phyloP scores from a whole-genome alignment of 345 rosid species.

The Rhodamnia argentea region DNA sequence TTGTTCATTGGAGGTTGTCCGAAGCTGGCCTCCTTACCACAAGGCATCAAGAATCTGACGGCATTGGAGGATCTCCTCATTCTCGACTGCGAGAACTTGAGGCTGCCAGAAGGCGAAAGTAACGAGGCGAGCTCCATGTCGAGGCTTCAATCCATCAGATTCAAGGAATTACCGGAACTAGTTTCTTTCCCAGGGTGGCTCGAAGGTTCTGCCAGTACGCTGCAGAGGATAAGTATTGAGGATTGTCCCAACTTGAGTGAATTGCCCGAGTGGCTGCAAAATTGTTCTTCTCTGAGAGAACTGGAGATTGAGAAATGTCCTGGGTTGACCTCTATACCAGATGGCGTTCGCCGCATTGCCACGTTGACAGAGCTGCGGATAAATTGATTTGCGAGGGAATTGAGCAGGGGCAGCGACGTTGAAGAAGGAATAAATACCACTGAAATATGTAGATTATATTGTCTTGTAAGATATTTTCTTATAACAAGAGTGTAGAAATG shows the following conservation, averaged over 20 bases:
- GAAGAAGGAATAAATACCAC: background rate
- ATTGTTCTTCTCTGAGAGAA: background rate
- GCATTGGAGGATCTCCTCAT: constrained; percentile 2
- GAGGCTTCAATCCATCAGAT: background rate
- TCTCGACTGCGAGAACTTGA: background rate
- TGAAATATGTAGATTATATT: background rate
- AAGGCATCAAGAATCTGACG: background rate
- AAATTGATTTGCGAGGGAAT: too few relatives aligned
- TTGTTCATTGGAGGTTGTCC: background rate
- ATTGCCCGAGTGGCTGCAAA: constrained; percentile 1
- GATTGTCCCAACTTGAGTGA: constrained; percentile 1
- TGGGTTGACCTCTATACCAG: background rate
- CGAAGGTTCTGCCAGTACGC: background rate
- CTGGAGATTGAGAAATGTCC: constrained; percentile 1
- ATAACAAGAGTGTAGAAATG: background rate
- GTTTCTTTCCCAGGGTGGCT: constrained; percentile 13
- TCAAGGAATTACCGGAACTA: background rate
- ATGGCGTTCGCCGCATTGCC: constrained; percentile 4
- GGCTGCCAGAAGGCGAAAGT: background rate
- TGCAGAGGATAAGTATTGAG: background rate
- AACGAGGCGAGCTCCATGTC: background rate
- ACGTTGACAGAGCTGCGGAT: too few relatives aligned
- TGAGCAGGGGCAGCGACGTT: background rate
- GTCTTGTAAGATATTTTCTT: background rate
- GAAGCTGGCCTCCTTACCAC: constrained; percentile 4